A percentile compares a stretch with the other conserved stretches of the same genome.
phyloP scores from a whole-genome alignment of 441 rosid genomes.

The Flueggea neowawraea region DNA sequence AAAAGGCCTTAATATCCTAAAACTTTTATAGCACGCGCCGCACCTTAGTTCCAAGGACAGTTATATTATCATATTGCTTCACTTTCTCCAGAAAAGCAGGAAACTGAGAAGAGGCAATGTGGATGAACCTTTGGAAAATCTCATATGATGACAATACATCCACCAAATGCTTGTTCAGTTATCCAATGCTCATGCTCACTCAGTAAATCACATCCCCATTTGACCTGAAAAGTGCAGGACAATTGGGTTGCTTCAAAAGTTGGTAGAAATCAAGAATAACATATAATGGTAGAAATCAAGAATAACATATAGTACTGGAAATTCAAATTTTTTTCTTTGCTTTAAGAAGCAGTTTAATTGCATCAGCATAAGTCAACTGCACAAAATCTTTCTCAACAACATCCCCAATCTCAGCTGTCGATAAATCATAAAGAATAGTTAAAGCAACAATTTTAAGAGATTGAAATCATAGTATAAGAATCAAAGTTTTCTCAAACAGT shows the following conservation, averaged over 20 bases:
- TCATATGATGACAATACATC: constrained; percentile 84
- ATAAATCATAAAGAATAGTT: too few species aligned
- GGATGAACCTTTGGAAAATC: constrained; percentile 79
- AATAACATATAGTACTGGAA: constrained; percentile 50
- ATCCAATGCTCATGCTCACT: constrained; percentile 98
- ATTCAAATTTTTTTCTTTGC: constrained; percentile 82
- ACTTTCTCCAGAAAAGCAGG: not conserved
- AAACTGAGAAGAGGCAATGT: constrained; percentile 5
- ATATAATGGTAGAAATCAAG: not conserved
- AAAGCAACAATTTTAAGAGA: too few species aligned
- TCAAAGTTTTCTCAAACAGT: too few species aligned
- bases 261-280: not conserved
- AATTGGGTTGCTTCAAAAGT: too few species aligned
- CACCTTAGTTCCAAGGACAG: not conserved
- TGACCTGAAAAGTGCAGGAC: constrained; percentile 43
- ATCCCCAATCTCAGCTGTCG: too few species aligned
- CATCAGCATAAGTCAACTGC: constrained; percentile 85
- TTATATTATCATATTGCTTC: too few species aligned
- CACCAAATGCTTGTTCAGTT: constrained; percentile 85
- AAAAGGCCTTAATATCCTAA: constrained; percentile 95
- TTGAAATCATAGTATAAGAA: too few species aligned
- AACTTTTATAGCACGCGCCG: constrained; percentile 5
- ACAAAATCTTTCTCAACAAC: constrained; percentile 89
- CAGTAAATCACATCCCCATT: constrained; percentile 97
- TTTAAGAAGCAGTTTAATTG: constrained; percentile 81